Percentiles rank a stretch among this genome's conserved stretches.
Conservation (phyloP, 2,329 filamentous ascomycete species). For the Exophiala sideris region DNA sequence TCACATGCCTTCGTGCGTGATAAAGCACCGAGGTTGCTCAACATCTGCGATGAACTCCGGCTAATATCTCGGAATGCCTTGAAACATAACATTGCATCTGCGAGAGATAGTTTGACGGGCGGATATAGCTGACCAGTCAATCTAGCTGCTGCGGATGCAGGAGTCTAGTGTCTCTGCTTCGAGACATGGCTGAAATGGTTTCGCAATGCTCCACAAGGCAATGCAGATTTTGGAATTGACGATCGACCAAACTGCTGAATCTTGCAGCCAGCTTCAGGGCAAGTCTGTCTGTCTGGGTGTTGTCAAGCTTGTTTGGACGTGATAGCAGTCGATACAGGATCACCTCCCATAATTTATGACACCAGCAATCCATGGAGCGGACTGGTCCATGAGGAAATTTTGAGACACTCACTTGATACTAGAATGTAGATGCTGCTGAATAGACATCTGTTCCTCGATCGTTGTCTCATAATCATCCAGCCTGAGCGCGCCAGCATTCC, state of each 20-base stretch:
- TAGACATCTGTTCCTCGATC: conserved; percentile 38
- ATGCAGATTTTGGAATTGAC: neutral
- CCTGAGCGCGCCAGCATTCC: conserved; percentile 70
- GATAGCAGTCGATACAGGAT: too few species aligned
- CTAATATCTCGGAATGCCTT: too few species aligned
- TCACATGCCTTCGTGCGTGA: too few species aligned
- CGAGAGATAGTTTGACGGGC: too few species aligned
- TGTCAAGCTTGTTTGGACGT: too few species aligned
- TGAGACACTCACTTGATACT: conserved; percentile 3
- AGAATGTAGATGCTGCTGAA: conserved; percentile 6
- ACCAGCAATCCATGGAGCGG: neutral
- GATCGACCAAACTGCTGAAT: neutral
- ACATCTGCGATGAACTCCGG: too few species aligned
- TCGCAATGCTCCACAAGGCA: neutral
- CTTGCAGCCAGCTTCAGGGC: neutral
- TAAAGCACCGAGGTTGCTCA: too few species aligned
- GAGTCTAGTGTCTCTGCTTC: too few species aligned
- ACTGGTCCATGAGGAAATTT: neutral
- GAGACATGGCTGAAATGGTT: neutral
- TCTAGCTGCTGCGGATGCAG: too few species aligned
- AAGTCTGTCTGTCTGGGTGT: neutral
- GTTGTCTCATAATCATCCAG: conserved; percentile 67
- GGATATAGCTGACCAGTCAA: too few species aligned
- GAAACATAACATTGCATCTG: too few species aligned
- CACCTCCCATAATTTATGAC: neutral